Percentiles rank a stretch among this genome's conserved stretches.
Conservation (phyloP, 805 yeast species). For the Wickerhamomyces canadensis region DNA sequence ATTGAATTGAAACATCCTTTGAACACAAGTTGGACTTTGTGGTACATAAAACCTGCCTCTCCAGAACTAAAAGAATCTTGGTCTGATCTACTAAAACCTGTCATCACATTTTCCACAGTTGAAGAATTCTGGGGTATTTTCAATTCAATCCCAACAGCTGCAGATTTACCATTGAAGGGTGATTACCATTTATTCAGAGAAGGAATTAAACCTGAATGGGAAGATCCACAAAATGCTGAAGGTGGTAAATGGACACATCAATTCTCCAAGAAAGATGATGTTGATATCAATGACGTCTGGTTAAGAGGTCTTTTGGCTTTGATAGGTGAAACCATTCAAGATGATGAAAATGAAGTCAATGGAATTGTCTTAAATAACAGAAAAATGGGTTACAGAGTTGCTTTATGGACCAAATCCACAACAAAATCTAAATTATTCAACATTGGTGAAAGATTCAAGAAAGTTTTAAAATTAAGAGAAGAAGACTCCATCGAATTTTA, state of each 20-base stretch:
- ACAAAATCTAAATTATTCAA: conserved; percentile 57
- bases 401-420: conserved; percentile 88
- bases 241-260: conserved; percentile 95
- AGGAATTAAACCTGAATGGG: conserved; percentile 98
- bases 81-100: conserved; percentile 90
- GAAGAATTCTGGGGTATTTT: conserved; percentile 99
- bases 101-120: conserved; percentile 86
- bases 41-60: conserved; percentile 94
- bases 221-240: conserved; percentile 75
- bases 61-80: conserved; percentile 66
- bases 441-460: conserved; percentile 84
- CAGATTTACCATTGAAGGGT: conserved; percentile 84
- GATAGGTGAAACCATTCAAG: conserved; percentile 90
- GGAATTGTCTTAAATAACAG: conserved; percentile 92
- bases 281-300: conserved; percentile 86
- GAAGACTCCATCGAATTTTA: conserved; percentile 76
- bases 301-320: conserved; percentile 80
- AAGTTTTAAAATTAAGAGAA: conserved; percentile 69
- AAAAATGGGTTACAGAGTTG: conserved; percentile 74
- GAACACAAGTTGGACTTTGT: conserved; percentile 87
- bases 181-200: conserved; percentile 94
- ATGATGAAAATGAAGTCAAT: conserved; percentile 77
- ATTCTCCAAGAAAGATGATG: conserved; percentile 53
- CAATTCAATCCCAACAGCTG: conserved; percentile 88
- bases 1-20: conserved; percentile 65